Percentiles rank a stretch among this genome's conserved stretches.
These are phyloP conservation scores for Apiosordaria backusii DNA, from an alignment of 495 filamentous ascomycete species.

Conservation along the genomic window DNA sequence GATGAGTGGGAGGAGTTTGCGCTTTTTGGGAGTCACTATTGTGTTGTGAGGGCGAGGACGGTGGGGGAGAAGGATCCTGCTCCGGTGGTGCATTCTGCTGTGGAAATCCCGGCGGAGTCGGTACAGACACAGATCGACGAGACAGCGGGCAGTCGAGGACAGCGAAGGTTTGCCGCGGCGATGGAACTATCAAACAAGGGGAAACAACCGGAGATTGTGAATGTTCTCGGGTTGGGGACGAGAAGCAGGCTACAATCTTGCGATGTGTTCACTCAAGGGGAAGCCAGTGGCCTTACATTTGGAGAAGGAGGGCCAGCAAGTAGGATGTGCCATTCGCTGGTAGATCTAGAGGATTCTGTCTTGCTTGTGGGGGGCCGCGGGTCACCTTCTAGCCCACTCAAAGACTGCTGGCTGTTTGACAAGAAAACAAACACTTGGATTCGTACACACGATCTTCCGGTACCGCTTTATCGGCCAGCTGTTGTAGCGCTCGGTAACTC, in stretches of 20 bases:
- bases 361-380: conserved; percentile 75
- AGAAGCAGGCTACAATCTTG: conserved; percentile 57
- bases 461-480: conserved; percentile 69
- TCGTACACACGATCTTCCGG: conserved; percentile 57
- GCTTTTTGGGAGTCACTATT: conserved; percentile 82
- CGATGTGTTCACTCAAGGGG: conserved; percentile 51
- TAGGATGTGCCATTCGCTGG: conserved; percentile 77
- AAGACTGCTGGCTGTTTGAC: conserved; percentile 69
- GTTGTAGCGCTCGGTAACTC: conserved; percentile 56
- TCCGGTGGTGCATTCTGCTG: background rate
- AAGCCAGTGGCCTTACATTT: conserved; percentile 22
- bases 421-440: conserved; percentile 53
- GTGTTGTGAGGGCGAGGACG: conserved; percentile 62
- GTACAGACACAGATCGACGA: conserved; percentile 26
- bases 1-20: conserved; percentile 97
- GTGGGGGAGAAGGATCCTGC: background rate
- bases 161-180: conserved; percentile 42
- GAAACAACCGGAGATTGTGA: conserved; percentile 29
- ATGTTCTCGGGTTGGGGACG: conserved; percentile 59
- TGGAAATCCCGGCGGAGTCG: background rate
- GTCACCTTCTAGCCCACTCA: conserved; percentile 62
- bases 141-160: conserved; percentile 33
- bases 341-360: conserved; percentile 48
- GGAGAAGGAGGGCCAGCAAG: conserved; percentile 40
- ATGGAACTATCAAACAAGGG: conserved; percentile 18